A percentile compares a stretch with the other conserved stretches of the same genome.
phyloP scores from a whole-genome alignment of 371 early-diverging fungal genomes.

The Gilbertella persicaria region DNA sequence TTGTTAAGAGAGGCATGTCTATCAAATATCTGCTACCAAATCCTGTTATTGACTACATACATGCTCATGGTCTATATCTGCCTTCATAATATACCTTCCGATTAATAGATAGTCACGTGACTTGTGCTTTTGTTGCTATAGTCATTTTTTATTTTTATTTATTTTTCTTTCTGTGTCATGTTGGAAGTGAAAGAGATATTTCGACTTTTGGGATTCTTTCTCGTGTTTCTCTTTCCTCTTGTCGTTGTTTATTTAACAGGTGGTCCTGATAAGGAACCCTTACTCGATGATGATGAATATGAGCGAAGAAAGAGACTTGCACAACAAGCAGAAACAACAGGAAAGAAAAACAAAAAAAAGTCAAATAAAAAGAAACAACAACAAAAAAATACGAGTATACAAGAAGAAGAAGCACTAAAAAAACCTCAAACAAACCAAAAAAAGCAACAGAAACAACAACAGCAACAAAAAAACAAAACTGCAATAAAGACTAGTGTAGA shows the following conservation, averaged over 20 bases:
- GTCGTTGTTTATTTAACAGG: conserved; percentile 19
- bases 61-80: conserved; percentile 70
- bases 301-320: conserved; percentile 12
- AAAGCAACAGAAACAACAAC: conserved; percentile 21
- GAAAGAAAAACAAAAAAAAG: conserved; percentile 24
- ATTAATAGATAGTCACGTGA: too few relatives aligned
- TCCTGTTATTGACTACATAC: conserved; percentile 92
- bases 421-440: neutral
- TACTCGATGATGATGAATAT: conserved; percentile 4
- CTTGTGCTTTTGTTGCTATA: too few relatives aligned
- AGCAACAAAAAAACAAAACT: conserved; percentile 15
- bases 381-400: neutral
- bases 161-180: neutral
- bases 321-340: neutral
- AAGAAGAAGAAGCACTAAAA: neutral
- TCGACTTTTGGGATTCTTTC: conserved; percentile 6
- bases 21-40: conserved; percentile 95
- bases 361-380: conserved; percentile 12
- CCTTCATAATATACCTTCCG: conserved; percentile 14
- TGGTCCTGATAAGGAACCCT: conserved; percentile 12
- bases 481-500: neutral
- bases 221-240: conserved; percentile 14
- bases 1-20: conserved; percentile 92
- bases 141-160: neutral
- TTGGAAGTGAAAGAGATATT: conserved; percentile 2